Evolutionary conservation across 225 moss, liverwort and hornwort genomes (phyloP).

Genomic region (Marchantia paleacea): DNA sequence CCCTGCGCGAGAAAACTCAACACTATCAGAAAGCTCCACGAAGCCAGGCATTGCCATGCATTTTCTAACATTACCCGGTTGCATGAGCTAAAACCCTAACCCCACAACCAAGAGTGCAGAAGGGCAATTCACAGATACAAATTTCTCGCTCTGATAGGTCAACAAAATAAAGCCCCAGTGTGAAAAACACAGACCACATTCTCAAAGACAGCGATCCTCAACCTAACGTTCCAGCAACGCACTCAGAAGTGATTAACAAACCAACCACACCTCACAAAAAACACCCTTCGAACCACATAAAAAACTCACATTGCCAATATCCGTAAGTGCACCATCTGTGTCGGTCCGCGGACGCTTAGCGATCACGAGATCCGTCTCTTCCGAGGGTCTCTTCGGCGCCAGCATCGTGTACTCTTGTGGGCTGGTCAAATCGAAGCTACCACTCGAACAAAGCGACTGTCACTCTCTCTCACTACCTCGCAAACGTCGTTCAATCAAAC

Average conservation of each 20-base stretch:
- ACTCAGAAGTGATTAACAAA: background rate
- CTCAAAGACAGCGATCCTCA: background rate
- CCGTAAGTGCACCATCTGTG: conserved; percentile 23
- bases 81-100: conserved; percentile 21
- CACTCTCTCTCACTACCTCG: background rate
- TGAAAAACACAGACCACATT: background rate
- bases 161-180: background rate
- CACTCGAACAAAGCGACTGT: background rate
- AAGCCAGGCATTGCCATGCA: background rate
- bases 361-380: conserved; percentile 17
- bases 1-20: conserved; percentile 19
- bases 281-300: background rate
- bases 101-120: background rate
- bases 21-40: background rate
- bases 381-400: conserved; percentile 22
- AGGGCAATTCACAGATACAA: background rate
- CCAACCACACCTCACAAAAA: background rate
- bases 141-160: background rate
- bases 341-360: conserved; percentile 47
- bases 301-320: conserved; percentile 41
- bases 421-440: background rate
- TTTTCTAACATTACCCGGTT: background rate
- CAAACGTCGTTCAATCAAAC: background rate
- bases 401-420: conserved; percentile 5
- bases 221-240: background rate